Conservation (phyloP, 2,329 filamentous ascomycete species). For the Cadophora sp. region DNA sequence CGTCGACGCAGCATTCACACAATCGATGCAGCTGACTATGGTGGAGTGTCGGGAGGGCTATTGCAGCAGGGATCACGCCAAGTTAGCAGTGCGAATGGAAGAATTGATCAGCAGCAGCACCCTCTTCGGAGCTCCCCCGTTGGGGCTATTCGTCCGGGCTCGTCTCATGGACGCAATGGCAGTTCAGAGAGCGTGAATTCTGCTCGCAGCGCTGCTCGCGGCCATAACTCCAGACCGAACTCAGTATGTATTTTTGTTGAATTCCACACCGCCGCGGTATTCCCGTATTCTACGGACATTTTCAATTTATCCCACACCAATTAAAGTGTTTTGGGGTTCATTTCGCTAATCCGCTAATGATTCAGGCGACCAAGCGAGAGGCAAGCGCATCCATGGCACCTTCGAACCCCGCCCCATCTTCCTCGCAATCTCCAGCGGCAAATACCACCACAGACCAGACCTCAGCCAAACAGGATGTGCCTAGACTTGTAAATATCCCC, state of each 20-base stretch:
- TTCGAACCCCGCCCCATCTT: conserved; percentile 52
- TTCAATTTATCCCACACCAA: conserved; percentile 45
- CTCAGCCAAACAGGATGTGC: conserved; percentile 58
- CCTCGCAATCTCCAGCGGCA: conserved; percentile 44
- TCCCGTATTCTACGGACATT: conserved; percentile 18
- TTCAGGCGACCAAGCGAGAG: conserved; percentile 66
- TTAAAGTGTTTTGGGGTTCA: conserved; percentile 34
- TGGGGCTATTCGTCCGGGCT: conserved; percentile 36
- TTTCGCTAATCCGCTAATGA: conserved; percentile 53
- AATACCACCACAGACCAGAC: conserved; percentile 52
- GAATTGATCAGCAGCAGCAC: conserved; percentile 44
- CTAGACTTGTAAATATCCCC: conserved; percentile 63
- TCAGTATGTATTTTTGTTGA: conserved; percentile 63
- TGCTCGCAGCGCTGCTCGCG: conserved; percentile 60
- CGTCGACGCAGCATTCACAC: conserved; percentile 84
- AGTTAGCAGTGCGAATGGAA: conserved; percentile 41
- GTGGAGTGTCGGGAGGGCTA: conserved; percentile 30
- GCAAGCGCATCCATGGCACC: conserved; percentile 51
- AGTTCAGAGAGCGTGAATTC: conserved; percentile 72
- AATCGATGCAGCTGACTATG: conserved; percentile 51
- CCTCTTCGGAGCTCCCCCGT: conserved; percentile 45
- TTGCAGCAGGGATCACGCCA: conserved; percentile 41
- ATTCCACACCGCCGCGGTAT: conserved; percentile 32
- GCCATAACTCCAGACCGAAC: conserved; percentile 63
- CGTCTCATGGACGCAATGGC: conserved; percentile 51